Conservation (phyloP, 2,329 filamentous ascomycete species). For the Fusarium sp. region DNA sequence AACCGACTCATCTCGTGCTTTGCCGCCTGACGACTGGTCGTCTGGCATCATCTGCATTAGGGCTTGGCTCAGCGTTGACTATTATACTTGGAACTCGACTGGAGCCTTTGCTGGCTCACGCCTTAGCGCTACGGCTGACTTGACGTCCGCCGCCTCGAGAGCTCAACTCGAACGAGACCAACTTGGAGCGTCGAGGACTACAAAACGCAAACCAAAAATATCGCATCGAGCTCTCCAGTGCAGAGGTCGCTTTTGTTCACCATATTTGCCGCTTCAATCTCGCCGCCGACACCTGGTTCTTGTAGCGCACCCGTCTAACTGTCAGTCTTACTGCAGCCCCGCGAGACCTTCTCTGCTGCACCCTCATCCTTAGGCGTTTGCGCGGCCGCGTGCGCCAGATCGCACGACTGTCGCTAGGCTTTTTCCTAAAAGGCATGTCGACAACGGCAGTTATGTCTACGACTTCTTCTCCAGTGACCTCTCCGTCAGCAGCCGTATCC, state of each 20-base stretch:
- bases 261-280: conserved; percentile 18
- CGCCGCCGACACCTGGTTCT: conserved; percentile 18
- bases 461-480: conserved; percentile 64
- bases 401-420: conserved; percentile 43
- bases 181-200: conserved; percentile 18
- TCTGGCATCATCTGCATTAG: conserved; percentile 45
- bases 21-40: conserved; percentile 46
- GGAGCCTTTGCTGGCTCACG: conserved; percentile 33
- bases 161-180: conserved; percentile 20
- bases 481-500: conserved; percentile 60
- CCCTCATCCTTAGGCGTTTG: conserved; percentile 39
- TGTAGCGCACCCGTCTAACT: conserved; percentile 18
- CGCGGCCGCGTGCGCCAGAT: conserved; percentile 46
- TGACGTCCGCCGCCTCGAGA: conserved; percentile 39
- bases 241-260: conserved; percentile 20
- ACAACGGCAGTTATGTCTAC: conserved; percentile 67
- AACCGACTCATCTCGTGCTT: conserved; percentile 29
- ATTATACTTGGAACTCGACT: conserved; percentile 38
- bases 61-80: conserved; percentile 41
- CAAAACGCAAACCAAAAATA: conserved; percentile 22
- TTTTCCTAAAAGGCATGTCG: conserved; percentile 46
- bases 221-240: conserved; percentile 19
- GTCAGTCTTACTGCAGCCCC: conserved; percentile 36
- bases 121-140: conserved; percentile 43
- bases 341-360: conserved; percentile 30